A percentile compares a stretch with the other conserved stretches of the same genome.
Evolutionary conservation across 441 rosid genomes (phyloP).

Genomic region (Omphalea diandra): DNA sequence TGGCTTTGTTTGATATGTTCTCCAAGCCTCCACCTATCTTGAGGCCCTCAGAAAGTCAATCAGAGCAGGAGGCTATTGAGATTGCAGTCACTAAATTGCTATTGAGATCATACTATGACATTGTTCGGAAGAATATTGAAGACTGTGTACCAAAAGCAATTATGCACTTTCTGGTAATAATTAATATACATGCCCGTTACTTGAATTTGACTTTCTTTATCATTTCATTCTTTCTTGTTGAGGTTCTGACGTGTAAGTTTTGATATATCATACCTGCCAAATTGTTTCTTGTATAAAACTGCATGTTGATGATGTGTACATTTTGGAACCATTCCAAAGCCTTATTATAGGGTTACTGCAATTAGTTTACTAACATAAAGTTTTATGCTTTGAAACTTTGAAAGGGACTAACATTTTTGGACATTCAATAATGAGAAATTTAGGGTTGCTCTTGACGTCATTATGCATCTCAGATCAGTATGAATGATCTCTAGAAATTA

Average conservation of each 20-base stretch:
- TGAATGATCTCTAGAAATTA: too few relatives aligned
- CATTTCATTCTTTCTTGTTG: neutral
- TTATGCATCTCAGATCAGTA: too few relatives aligned
- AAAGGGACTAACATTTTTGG: too few relatives aligned
- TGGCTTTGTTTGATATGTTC: conserved; percentile 19
- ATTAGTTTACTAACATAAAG: too few relatives aligned
- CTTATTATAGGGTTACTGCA: too few relatives aligned
- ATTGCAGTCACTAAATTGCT: conserved; percentile 73
- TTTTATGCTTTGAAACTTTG: too few relatives aligned
- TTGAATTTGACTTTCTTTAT: neutral
- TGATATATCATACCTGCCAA: neutral
- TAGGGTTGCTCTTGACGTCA: too few relatives aligned
- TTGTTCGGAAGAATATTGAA: conserved; percentile 89
- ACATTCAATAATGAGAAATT: too few relatives aligned
- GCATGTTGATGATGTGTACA: neutral
- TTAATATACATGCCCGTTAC: neutral
- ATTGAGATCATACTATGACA: conserved; percentile 85
- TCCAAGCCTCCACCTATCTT: conserved; percentile 78
- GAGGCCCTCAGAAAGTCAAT: conserved; percentile 70
- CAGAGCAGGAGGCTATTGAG: conserved; percentile 82
- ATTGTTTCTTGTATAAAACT: neutral
- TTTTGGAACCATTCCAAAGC: too few relatives aligned
- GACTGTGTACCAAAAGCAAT: conserved; percentile 89
- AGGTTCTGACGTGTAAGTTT: neutral
- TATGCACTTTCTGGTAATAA: conserved; percentile 92